Conservation (phyloP, 306 rosid genomes). For the Geum urbanum region DNA sequence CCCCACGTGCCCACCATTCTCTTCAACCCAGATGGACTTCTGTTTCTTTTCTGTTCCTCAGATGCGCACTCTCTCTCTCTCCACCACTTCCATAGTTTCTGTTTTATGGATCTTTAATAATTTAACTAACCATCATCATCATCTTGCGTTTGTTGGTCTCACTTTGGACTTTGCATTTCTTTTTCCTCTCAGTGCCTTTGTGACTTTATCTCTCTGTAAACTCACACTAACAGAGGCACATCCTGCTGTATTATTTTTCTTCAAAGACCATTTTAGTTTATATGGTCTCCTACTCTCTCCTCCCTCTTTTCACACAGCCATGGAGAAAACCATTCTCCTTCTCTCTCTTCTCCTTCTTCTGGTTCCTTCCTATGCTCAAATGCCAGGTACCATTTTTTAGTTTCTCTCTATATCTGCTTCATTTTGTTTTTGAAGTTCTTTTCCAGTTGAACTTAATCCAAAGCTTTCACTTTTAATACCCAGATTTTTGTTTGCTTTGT, state of each 20-base stretch:
- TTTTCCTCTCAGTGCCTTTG: not conserved
- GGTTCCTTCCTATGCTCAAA: slow-evolving; percentile 61
- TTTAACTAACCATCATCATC: not conserved
- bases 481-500: not conserved
- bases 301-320: slow-evolving; percentile 27
- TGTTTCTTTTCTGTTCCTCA: not conserved
- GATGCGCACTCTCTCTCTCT: not conserved
- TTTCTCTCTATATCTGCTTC: not conserved
- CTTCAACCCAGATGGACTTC: not conserved
- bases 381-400: slow-evolving; percentile 48
- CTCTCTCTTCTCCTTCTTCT: slow-evolving; percentile 29
- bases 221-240: not conserved
- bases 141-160: slow-evolving; percentile 11
- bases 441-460: not conserved
- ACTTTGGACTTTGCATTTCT: not conserved
- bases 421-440: not conserved
- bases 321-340: slow-evolving; percentile 46
- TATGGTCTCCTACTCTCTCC: slow-evolving; percentile 12
- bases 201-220: not conserved
- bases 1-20: slow-evolving; percentile 5
- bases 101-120: not conserved
- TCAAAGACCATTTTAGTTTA: slow-evolving; percentile 27
- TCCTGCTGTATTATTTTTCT: not conserved
- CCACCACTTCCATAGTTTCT: no score
- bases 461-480: not conserved